Percentiles rank a stretch among this genome's conserved stretches.
These are phyloP conservation scores for Arabidopsis hybrid DNA, from an alignment of 441 rosid genomes.

Conservation along the genomic window DNA sequence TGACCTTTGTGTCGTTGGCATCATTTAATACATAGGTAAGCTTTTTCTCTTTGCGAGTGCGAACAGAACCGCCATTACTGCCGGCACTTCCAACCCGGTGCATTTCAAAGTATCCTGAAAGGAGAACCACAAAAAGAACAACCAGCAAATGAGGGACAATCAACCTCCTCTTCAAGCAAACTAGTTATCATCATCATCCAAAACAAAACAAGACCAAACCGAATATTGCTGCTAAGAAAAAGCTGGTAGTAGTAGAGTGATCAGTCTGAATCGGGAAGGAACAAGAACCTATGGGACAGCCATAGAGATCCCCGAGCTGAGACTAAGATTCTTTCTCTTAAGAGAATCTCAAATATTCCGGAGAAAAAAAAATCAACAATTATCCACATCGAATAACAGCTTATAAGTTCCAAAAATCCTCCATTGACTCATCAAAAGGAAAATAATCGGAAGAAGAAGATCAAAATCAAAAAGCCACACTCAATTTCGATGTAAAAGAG, in stretches of 20 bases:
- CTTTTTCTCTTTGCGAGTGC: conserved; percentile 98
- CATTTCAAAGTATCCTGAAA: conserved; percentile 63
- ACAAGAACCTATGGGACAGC: background rate
- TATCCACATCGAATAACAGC: background rate
- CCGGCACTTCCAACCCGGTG: conserved; percentile 99
- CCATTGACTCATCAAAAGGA: background rate
- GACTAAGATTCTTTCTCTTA: background rate
- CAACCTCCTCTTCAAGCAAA: background rate
- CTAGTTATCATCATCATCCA: conserved; percentile 22
- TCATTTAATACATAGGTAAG: conserved; percentile 89
- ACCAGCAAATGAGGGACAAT: conserved; percentile 12
- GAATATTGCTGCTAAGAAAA: conserved; percentile 13
- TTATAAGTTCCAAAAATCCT: conserved; percentile 12
- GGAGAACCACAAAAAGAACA: background rate
- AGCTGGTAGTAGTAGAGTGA: background rate
- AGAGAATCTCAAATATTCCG: background rate
- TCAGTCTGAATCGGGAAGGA: background rate
- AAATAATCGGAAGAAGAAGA: conserved; percentile 9
- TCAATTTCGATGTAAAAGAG: background rate
- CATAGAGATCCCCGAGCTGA: conserved; percentile 15
- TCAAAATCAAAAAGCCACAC: conserved; percentile 11
- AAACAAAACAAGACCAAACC: conserved; percentile 12
- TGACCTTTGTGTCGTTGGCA: conserved; percentile 84
- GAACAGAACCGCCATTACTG: conserved; percentile 84
- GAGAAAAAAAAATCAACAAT: background rate